A percentile compares a stretch with the other conserved stretches of the same genome.
Conservation (phyloP, 805 yeast genomes). For the Candida chilensis region DNA sequence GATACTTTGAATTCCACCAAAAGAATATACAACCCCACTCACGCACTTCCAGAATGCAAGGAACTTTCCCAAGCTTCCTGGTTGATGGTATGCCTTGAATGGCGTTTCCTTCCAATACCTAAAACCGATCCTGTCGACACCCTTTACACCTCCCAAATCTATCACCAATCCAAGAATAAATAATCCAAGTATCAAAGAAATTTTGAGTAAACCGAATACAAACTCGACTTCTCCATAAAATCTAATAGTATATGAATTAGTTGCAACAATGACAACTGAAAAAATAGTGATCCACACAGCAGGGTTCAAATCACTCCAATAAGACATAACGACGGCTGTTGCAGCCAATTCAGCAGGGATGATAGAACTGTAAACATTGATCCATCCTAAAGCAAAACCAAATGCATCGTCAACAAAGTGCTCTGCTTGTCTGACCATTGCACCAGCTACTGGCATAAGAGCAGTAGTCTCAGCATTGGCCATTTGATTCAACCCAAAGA, state of each 20-base stretch:
- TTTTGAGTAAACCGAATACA: constrained; percentile 13
- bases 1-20: constrained; percentile 19
- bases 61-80: constrained; percentile 12
- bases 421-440: constrained; percentile 23
- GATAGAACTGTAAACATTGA: constrained; percentile 20
- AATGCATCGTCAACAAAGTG: constrained; percentile 32
- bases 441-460: constrained; percentile 26
- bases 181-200: constrained; percentile 12
- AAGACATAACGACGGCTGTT: constrained; percentile 34
- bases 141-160: constrained; percentile 14
- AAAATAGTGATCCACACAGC: constrained; percentile 37
- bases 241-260: constrained; percentile 23
- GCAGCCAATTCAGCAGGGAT: constrained; percentile 36
- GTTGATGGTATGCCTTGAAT: too few species aligned
- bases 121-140: constrained; percentile 15
- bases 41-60: constrained; percentile 19
- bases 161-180: constrained; percentile 10
- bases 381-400: constrained; percentile 39
- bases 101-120: constrained; percentile 16
- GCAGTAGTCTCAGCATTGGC: constrained; percentile 27
- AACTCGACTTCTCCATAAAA: constrained; percentile 21
- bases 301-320: constrained; percentile 33
- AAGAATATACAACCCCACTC: constrained; percentile 26
- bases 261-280: constrained; percentile 19
- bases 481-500: too few species aligned